Evolutionary conservation across 2,329 filamentous ascomycete species (phyloP), one percentile per base, ranked within the genome.

Genomic region (Camptophora hylomeconis): DNA sequence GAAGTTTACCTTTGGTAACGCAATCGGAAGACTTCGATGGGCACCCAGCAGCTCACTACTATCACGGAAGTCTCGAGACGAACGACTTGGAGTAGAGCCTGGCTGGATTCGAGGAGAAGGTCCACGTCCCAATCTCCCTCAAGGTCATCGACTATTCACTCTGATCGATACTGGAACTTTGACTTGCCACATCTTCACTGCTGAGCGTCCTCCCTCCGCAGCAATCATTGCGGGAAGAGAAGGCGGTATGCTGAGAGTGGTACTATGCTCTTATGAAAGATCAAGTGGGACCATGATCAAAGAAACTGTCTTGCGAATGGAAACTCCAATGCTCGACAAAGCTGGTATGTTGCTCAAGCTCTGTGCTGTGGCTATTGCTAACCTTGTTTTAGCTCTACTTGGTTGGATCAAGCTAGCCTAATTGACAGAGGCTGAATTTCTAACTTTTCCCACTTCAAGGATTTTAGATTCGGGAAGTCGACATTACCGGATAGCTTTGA

Each of bases 211-310:
- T 2, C 61, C 62, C 0, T 46, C 56, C 2, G 55, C 51, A 18
- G 50, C 61, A 29, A 39, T 65, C 6, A 37, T 61, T n/a, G 55
- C 51, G n/a, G 61, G 56, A 5, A 41, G 43, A 1, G 61, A 63
- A 35, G 57, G 56, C 4, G 60, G 60, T 2, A 58, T 61, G 55
- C 58, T 61, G 32, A 49, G 61, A 5, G 56, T 56, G 3, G 40
- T 65, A 4, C 44, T 58, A 10, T 63, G 59, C 37, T 61, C 56
- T 0, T 65, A 63, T 30, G 57, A 64, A 35, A 57, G 53, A 53
- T 51, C 47, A 0, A 54, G 49, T 2, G 42, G 46, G 3, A 60
- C 56, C 0, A 41, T 61, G 26, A 57, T 55, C 27, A 45, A 56
- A 0, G 61, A 65, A 40, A 58, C 54, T 1, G 61, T 64, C 2